Evolutionary conservation across 768 basidiomycete species (phyloP).

Genomic region (Tephrocybe sp.): DNA sequence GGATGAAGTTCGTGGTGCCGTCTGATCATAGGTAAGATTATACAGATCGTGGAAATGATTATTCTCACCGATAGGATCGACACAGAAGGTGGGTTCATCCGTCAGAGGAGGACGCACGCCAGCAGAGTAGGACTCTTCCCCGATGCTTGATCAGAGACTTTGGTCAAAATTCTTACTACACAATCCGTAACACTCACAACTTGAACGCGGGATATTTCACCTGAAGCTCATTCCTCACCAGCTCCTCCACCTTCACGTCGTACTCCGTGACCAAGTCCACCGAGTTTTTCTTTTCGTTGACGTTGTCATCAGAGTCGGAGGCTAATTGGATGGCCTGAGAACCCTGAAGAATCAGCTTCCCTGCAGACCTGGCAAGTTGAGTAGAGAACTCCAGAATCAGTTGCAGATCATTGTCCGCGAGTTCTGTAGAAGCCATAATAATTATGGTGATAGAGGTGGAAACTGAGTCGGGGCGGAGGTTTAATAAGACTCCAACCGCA

Average conservation of each 20-base stretch:
- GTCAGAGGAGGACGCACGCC: slow-evolving; percentile 71
- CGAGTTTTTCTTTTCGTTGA: slow-evolving; percentile 89
- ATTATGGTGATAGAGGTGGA: slow-evolving; percentile 5
- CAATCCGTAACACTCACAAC: slow-evolving; percentile 60
- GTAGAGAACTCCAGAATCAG: slow-evolving; percentile 68
- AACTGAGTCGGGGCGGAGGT: not conserved
- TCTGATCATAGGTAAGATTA: slow-evolving; percentile 41
- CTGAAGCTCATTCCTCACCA: slow-evolving; percentile 71
- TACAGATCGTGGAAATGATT: not conserved
- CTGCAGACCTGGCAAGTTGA: slow-evolving; percentile 72
- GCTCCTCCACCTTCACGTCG: slow-evolving; percentile 86
- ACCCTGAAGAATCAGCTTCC: slow-evolving; percentile 74
- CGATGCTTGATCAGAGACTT: slow-evolving; percentile 56
- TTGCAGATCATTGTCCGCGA: slow-evolving; percentile 52
- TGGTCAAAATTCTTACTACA: not conserved
- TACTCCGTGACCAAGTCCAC: slow-evolving; percentile 96
- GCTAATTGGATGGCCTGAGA: slow-evolving; percentile 68
- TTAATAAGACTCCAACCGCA: too few relatives aligned
- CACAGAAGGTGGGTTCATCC: slow-evolving; percentile 92
- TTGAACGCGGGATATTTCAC: slow-evolving; percentile 70
- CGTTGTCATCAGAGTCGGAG: slow-evolving; percentile 51
- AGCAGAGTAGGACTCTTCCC: slow-evolving; percentile 89
- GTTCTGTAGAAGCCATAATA: slow-evolving; percentile 33
- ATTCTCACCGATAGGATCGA: slow-evolving; percentile 84
- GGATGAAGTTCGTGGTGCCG: slow-evolving; percentile 87